Percentiles rank a stretch among this genome's conserved stretches.
These are phyloP conservation scores for Thalassiosira mediterranea DNA, from an alignment of 352 stramenopile species.

Conservation along the genomic window DNA sequence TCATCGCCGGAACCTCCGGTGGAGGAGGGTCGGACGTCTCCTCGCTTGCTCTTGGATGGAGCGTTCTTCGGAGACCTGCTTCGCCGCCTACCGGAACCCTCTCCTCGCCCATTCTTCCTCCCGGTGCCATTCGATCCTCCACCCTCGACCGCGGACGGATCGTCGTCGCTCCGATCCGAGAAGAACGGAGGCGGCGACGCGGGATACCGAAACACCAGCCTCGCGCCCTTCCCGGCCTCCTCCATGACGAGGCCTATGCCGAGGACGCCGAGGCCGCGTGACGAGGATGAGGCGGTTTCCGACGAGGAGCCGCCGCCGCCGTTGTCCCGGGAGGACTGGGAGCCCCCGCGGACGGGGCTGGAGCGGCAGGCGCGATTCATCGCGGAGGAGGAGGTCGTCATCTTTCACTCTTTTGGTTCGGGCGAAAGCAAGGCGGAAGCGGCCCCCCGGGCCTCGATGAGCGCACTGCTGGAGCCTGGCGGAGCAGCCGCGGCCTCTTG, in stretches of 20 bases:
- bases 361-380: no score
- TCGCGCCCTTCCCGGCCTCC: constrained; percentile 63
- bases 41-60: not conserved
- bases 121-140: not conserved
- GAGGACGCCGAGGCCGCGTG: constrained; percentile 53
- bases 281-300: no score
- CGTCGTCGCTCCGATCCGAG: not conserved
- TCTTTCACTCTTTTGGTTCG: no score
- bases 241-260: constrained; percentile 80
- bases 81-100: not conserved
- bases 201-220: constrained; percentile 78
- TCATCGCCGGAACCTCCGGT: not conserved
- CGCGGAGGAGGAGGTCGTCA: no score
- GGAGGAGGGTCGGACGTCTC: not conserved
- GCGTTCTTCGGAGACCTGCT: not conserved
- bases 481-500: no score
- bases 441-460: no score
- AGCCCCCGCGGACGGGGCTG: no score
- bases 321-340: no score
- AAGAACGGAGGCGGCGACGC: constrained; percentile 43
- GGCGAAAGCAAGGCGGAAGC: no score
- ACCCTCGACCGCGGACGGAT: not conserved
- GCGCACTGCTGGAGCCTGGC: no score
- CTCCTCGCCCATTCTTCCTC: not conserved
- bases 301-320: no score